Conservation (phyloP, 345 rosid species). For the Punica granatum region DNA sequence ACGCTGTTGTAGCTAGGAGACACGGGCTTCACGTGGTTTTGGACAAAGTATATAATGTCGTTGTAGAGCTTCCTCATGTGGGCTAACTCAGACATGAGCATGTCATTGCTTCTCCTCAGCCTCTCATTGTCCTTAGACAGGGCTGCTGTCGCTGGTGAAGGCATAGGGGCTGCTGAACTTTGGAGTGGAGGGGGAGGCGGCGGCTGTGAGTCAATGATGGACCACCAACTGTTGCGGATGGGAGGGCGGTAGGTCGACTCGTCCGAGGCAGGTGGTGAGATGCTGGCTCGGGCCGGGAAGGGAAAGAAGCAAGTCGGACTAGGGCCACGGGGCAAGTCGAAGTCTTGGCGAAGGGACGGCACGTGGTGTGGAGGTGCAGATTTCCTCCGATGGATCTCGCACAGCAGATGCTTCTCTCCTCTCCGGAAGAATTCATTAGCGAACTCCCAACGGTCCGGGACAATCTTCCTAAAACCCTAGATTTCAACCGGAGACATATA, state of each 20-base stretch:
- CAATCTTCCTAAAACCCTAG: constrained; percentile 97
- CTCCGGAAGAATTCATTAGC: constrained; percentile 88
- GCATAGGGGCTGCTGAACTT: constrained; percentile 2
- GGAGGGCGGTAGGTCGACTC: constrained; percentile 30
- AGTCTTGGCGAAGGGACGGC: constrained; percentile 38
- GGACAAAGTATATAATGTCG: constrained; percentile 86
- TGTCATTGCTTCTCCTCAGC: constrained; percentile 62
- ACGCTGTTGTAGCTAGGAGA: constrained; percentile 38
- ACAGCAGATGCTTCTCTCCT: constrained; percentile 88
- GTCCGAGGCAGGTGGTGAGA: constrained; percentile 48
- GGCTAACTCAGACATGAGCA: constrained; percentile 75
- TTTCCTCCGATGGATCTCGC: constrained; percentile 90
- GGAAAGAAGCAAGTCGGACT: constrained; percentile 32
- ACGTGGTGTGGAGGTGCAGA: constrained; percentile 54
- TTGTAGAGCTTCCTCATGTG: constrained; percentile 91
- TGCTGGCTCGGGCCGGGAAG: constrained; percentile 41
- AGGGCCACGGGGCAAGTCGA: constrained; percentile 18
- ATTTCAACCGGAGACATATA: constrained; percentile 3
- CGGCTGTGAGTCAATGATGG: constrained; percentile 46
- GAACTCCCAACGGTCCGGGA: constrained; percentile 97
- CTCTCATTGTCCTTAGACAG: constrained; percentile 81
- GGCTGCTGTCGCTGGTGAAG: constrained; percentile 33
- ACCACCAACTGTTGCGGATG: background rate
- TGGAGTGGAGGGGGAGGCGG: constrained; percentile 6
- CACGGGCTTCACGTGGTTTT: constrained; percentile 84